Conservation (phyloP, 2,329 filamentous ascomycete species). For the Microcyclosporella mali region DNA sequence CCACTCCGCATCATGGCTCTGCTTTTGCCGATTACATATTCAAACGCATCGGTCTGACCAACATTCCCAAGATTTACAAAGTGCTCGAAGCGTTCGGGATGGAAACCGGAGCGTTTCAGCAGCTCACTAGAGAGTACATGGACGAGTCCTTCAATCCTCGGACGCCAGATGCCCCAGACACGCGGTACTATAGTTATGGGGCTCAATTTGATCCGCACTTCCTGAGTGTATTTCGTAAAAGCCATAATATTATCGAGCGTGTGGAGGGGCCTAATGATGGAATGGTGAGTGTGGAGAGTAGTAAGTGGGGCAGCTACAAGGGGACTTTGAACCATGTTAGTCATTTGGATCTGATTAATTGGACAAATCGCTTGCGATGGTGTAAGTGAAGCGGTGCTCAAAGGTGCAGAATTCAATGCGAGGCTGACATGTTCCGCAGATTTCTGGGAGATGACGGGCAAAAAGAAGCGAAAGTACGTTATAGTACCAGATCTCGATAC, state of each 20-base stretch:
- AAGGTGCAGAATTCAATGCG: no score
- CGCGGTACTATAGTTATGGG: constrained; percentile 59
- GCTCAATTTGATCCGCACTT: constrained; percentile 51
- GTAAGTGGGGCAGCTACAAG: constrained; percentile 57
- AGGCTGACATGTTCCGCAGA: constrained; percentile 17
- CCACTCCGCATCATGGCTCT: constrained; percentile 56
- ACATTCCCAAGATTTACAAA: constrained; percentile 51
- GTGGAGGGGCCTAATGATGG: constrained; percentile 58
- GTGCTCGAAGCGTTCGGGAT: constrained; percentile 49
- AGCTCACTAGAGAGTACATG: constrained; percentile 56
- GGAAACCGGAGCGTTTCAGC: constrained; percentile 56
- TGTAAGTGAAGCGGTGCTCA: constrained; percentile 16
- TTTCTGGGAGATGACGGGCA: constrained; percentile 51
- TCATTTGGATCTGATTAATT: constrained; percentile 61
- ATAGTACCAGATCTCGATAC: not conserved
- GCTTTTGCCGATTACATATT: constrained; percentile 58
- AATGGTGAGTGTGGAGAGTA: constrained; percentile 57
- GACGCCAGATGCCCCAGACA: constrained; percentile 49
- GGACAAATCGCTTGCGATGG: constrained; percentile 58
- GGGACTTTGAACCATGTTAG: constrained; percentile 58
- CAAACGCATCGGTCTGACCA: constrained; percentile 48
- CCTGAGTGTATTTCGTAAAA: constrained; percentile 53
- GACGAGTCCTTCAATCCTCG: constrained; percentile 52
- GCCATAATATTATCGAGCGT: constrained; percentile 49
- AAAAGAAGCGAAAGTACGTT: constrained; percentile 48